phyloP scores from a whole-genome alignment of 768 basidiomycete genomes.

The Brasilioporus rufonigricans region DNA sequence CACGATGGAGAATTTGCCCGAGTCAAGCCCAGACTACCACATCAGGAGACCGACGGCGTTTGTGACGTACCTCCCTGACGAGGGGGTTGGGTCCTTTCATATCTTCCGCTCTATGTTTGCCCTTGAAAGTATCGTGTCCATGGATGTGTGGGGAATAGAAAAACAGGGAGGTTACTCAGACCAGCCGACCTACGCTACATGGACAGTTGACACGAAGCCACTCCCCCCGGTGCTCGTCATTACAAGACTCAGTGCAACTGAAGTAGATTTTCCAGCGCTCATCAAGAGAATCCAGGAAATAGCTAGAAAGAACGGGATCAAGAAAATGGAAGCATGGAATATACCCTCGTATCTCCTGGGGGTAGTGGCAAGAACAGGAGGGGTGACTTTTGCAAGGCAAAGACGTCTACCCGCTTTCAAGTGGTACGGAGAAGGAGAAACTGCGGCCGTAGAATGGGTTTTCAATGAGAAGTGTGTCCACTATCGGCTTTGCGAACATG shows the following conservation, averaged over 20 bases:
- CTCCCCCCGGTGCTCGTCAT: background rate
- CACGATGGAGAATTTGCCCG: constrained; percentile 1
- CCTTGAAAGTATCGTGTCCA: background rate
- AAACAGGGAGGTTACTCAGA: background rate
- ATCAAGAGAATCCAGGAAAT: no score
- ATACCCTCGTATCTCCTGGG: no score
- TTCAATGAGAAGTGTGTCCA: constrained; percentile 43
- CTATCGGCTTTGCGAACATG: background rate
- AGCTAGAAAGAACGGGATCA: no score
- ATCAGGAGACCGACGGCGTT: constrained; percentile 11
- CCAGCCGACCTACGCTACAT: background rate
- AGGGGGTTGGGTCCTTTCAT: constrained; percentile 46
- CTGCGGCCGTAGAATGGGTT: background rate
- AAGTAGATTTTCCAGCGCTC: no score
- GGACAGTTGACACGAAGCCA: background rate
- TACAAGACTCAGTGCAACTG: background rate
- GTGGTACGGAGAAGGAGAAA: background rate
- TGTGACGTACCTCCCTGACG: constrained; percentile 36
- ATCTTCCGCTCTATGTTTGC: constrained; percentile 27
- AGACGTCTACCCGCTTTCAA: background rate
- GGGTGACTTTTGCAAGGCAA: background rate
- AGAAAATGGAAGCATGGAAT: no score
- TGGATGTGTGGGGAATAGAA: background rate
- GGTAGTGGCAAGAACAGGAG: no score
- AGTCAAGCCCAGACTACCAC: constrained; percentile 1